Evolutionary conservation across 768 basidiomycete species (phyloP).

Genomic region (Gautieria morchelliformis): DNA sequence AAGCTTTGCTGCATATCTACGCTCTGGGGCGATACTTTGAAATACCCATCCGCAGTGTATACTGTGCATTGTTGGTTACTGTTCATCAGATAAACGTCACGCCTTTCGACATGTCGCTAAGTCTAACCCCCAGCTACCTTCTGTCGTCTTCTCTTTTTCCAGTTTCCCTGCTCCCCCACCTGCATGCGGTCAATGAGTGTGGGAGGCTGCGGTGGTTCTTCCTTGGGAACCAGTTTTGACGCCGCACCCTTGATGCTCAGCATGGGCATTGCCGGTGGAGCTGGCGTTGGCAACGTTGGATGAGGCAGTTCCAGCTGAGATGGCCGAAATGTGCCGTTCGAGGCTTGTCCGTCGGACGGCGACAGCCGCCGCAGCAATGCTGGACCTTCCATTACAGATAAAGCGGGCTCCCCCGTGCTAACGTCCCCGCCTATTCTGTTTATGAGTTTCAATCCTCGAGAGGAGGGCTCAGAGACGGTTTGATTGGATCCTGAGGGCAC

Average conservation of each 20-base stretch:
- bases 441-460: not conserved
- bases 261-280: not conserved
- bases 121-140: not conserved
- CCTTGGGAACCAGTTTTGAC: not conserved
- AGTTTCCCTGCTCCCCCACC: not conserved
- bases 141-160: not conserved
- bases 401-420: not conserved
- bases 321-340: not conserved
- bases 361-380: not conserved
- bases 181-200: conserved; percentile 1
- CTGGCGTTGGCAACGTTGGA: not conserved
- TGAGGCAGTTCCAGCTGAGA: not conserved
- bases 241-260: conserved; percentile 2
- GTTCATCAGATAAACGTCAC: too few relatives aligned
- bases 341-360: not conserved
- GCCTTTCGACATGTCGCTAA: not conserved
- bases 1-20: too few relatives aligned
- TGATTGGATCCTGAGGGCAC: not conserved
- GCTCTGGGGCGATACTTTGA: too few relatives aligned
- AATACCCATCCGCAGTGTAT: too few relatives aligned
- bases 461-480: not conserved
- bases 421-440: conserved; percentile 1
- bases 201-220: not conserved
- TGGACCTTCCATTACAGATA: not conserved
- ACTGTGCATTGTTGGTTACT: too few relatives aligned